Conservation (phyloP, 2,329 filamentous ascomycete species). For the Fusarium armeniacum region DNA sequence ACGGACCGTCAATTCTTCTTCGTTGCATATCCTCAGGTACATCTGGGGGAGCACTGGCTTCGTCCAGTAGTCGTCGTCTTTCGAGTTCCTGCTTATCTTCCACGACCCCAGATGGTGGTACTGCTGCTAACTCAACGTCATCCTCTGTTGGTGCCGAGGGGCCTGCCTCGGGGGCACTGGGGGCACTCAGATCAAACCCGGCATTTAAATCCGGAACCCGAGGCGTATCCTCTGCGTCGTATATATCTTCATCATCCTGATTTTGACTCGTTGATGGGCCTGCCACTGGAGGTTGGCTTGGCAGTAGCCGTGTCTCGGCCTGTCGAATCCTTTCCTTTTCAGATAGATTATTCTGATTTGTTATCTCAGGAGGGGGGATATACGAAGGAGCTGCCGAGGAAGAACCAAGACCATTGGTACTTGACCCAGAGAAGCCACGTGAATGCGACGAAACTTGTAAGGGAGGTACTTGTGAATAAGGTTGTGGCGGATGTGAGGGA, state of each 20-base stretch:
- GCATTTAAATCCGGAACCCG: conserved; percentile 36
- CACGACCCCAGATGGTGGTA: conserved; percentile 50
- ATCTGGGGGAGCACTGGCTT: conserved; percentile 74
- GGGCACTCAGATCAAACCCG: conserved; percentile 25
- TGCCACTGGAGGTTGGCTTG: conserved; percentile 75
- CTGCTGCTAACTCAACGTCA: conserved; percentile 54
- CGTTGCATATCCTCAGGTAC: conserved; percentile 67
- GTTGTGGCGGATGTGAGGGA: conserved; percentile 42
- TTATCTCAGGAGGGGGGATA: conserved; percentile 71
- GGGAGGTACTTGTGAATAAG: conserved; percentile 55
- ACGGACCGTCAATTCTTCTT: conserved; percentile 51
- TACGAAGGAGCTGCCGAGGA: conserved; percentile 58
- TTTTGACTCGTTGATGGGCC: conserved; percentile 44
- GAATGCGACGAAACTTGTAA: conserved; percentile 33
- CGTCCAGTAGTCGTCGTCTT: conserved; percentile 71
- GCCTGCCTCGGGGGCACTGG: conserved; percentile 37
- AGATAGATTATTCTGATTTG: conserved; percentile 72
- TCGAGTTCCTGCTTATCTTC: conserved; percentile 89
- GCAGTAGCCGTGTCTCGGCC: conserved; percentile 83
- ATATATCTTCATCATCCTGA: conserved; percentile 62
- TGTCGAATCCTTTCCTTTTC: conserved; percentile 86
- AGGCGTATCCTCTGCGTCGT: conserved; percentile 62
- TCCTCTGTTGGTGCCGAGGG: conserved; percentile 64
- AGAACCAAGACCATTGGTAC: conserved; percentile 36
- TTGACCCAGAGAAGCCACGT: conserved; percentile 20